phyloP scores from a whole-genome alignment of 2,329 filamentous ascomycete species.

The Aspergillus phoenicis region DNA sequence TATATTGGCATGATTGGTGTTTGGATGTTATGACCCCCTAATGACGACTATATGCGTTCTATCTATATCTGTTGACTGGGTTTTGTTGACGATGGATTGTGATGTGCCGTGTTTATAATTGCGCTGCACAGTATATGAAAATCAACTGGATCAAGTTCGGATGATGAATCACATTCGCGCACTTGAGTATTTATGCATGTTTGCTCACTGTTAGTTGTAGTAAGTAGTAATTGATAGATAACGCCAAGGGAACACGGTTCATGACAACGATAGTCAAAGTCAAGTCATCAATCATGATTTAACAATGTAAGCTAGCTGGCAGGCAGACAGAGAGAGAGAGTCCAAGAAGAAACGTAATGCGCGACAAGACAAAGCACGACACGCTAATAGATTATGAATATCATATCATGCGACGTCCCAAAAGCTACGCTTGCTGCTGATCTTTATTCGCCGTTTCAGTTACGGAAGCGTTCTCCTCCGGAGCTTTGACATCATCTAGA shows the following conservation, averaged over 20 bases:
- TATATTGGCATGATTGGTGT: constrained; percentile 5
- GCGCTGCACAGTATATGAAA: not conserved
- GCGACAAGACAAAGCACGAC: not conserved
- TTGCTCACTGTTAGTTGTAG: no score
- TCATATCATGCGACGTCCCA: not conserved
- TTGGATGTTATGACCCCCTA: not conserved
- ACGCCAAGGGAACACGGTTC: no score
- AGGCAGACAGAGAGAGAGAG: not conserved
- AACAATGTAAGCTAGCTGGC: not conserved
- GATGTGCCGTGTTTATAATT: no score
- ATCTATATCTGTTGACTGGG: not conserved
- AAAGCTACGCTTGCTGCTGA: not conserved
- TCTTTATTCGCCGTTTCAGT: constrained; percentile 12
- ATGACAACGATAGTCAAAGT: not conserved
- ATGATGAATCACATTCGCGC: no score
- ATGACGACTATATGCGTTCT: not conserved
- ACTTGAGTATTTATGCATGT: no score
- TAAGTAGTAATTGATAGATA: no score
- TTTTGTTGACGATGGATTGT: not conserved
- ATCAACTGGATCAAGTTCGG: not conserved
- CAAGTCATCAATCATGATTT: not conserved
- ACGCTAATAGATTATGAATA: not conserved
- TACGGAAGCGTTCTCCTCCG: constrained; percentile 15
- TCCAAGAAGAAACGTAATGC: not conserved
- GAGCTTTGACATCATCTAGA: constrained; percentile 34